A percentile compares a stretch with the other conserved stretches of the same genome.
phyloP scores from a whole-genome alignment of 345 rosid species.

The Mercurialis annua region DNA sequence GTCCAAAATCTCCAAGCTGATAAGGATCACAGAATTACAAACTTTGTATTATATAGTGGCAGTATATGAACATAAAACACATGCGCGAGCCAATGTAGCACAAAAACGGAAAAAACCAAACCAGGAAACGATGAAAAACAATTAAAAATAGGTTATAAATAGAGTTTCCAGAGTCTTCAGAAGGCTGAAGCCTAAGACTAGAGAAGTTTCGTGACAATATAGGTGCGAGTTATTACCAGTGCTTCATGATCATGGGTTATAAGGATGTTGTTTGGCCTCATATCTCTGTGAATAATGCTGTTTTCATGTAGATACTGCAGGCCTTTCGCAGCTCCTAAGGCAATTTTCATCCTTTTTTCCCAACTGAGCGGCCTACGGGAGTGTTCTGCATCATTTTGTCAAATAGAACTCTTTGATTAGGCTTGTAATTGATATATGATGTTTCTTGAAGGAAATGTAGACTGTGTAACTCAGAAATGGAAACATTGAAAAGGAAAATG shows the following conservation, averaged over 20 bases:
- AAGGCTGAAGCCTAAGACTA: no score
- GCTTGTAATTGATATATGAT: neutral
- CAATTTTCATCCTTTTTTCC: conserved; percentile 60
- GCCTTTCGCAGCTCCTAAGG: conserved; percentile 55
- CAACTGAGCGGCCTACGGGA: conserved; percentile 41
- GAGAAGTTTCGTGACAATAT: no score
- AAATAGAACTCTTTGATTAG: neutral
- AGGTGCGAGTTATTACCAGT: conserved; percentile 35
- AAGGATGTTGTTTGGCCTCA: conserved; percentile 67
- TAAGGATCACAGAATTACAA: neutral
- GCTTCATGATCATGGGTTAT: conserved; percentile 55
- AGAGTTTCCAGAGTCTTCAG: no score
- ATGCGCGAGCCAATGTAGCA: no score
- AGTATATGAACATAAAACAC: neutral
- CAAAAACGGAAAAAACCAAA: no score
- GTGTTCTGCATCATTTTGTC: conserved; percentile 41
- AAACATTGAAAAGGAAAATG: no score
- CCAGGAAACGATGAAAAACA: no score
- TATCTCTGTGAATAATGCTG: conserved; percentile 57
- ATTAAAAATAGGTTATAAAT: no score
- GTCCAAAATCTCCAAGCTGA: conserved; percentile 71
- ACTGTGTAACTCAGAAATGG: no score
- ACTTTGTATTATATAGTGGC: neutral
- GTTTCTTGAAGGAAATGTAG: no score
- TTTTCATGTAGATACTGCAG: conserved; percentile 53